A percentile compares a stretch with the other conserved stretches of the same genome.
These are phyloP conservation scores for Plantago major DNA, from an alignment of 257 asterid genomes.

Conservation along the genomic window DNA sequence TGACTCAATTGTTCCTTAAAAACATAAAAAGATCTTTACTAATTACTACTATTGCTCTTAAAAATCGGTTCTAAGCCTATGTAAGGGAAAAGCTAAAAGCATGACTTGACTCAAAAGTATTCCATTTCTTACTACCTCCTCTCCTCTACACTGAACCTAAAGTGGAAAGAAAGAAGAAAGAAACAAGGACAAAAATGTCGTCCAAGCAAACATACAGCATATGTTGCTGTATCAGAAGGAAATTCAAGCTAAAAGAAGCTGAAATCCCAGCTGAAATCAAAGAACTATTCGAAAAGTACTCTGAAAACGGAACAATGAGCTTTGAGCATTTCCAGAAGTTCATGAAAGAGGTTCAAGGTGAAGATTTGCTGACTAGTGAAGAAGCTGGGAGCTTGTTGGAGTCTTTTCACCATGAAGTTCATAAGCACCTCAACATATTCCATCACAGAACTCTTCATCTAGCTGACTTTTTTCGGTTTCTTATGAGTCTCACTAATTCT, in stretches of 20 bases:
- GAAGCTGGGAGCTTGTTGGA: conserved; percentile 49
- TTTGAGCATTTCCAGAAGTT: conserved; percentile 44
- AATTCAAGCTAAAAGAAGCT: conserved; percentile 52
- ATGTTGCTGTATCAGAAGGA: conserved; percentile 55
- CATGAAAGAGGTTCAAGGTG: conserved; percentile 64
- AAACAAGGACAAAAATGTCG: conserved; percentile 38
- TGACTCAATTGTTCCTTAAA: too few relatives aligned
- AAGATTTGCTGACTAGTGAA: conserved; percentile 33
- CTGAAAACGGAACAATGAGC: conserved; percentile 58
- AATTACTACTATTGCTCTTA: too few relatives aligned
- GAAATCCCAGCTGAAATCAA: conserved; percentile 58
- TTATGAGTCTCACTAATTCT: conserved; percentile 44
- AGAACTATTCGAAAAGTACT: conserved; percentile 38
- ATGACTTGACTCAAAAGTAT: neutral
- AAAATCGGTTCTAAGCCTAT: too few relatives aligned
- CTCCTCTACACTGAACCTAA: neutral
- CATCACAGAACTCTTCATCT: conserved; percentile 44
- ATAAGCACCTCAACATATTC: conserved; percentile 45
- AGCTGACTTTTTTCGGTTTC: conserved; percentile 49
- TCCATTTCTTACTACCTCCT: neutral
- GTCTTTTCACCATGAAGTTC: conserved; percentile 32
- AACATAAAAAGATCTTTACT: too few relatives aligned
- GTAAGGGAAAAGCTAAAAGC: neutral
- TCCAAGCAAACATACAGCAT: conserved; percentile 60
- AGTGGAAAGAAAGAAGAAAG: neutral